Conservation (phyloP, 164 flowering plant genomes). For the Aristolochia californica region DNA sequence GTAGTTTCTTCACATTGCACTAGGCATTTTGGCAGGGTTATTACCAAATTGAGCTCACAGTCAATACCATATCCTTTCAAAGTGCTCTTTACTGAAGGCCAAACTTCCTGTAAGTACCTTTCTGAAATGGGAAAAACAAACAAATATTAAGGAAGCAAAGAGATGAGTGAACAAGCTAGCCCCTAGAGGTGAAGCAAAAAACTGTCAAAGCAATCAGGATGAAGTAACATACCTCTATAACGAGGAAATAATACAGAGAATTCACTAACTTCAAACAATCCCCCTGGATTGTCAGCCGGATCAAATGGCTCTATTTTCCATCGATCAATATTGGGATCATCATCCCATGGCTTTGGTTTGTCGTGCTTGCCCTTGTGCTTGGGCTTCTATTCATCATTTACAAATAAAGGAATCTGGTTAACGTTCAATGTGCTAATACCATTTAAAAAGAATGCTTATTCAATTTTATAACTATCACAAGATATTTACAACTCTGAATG, state of each 20-base stretch:
- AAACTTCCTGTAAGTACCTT: conserved; percentile 63
- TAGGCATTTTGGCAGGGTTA: conserved; percentile 1
- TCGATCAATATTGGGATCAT: conserved; percentile 68
- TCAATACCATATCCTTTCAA: conserved; percentile 48
- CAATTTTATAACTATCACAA: no score
- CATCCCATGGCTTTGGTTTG: conserved; percentile 96
- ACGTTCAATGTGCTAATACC: no score
- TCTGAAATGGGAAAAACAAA: conserved; percentile 21
- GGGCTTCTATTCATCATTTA: conserved; percentile 5
- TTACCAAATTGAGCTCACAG: conserved; percentile 60
- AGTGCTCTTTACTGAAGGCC: conserved; percentile 58
- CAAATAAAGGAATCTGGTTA: no score
- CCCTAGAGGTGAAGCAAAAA: neutral
- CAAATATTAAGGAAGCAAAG: neutral
- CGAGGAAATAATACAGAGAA: conserved; percentile 80
- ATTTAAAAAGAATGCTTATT: no score
- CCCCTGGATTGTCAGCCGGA: conserved; percentile 69
- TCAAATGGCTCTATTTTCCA: conserved; percentile 92
- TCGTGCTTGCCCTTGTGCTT: conserved; percentile 93
- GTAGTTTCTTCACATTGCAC: no score
- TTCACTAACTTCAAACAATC: conserved; percentile 79
- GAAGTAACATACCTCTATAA: conserved; percentile 48
- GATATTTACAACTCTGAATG: no score
- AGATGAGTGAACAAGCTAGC: neutral
- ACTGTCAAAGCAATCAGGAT: neutral